Conservation (phyloP, 495 filamentous ascomycete genomes). For the Parathielavia appendiculata region DNA sequence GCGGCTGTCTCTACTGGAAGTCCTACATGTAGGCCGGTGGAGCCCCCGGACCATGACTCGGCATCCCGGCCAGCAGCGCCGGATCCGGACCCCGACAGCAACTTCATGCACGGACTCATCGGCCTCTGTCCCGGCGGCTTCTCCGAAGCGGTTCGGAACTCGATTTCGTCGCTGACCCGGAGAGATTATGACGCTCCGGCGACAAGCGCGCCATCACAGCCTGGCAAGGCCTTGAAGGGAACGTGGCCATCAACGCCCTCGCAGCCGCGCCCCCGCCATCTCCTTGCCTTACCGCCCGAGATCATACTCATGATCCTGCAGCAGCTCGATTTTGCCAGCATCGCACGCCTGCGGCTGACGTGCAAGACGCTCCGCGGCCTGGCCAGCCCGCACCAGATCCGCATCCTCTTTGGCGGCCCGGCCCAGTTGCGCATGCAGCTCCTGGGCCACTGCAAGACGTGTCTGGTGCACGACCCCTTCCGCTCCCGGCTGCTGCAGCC, state of each 20-base stretch:
- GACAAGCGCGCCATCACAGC: neutral
- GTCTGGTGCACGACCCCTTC: constrained; percentile 22
- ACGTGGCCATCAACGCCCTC: neutral
- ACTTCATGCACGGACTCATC: constrained; percentile 13
- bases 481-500: constrained; percentile 21
- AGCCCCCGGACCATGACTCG: no score
- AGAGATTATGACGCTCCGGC: neutral
- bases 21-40: no score
- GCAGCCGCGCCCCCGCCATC: constrained; percentile 6
- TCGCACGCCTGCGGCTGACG: constrained; percentile 31
- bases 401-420: constrained; percentile 23
- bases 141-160: constrained; percentile 20
- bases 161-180: constrained; percentile 18
- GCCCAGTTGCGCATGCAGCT: constrained; percentile 17
- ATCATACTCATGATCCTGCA: constrained; percentile 30
- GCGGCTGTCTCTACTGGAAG: no score
- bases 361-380: constrained; percentile 28
- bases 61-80: neutral
- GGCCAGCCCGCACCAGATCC: constrained; percentile 21
- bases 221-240: neutral
- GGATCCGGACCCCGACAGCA: constrained; percentile 2
- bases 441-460: constrained; percentile 26
- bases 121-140: constrained; percentile 9
- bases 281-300: constrained; percentile 30
- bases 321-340: constrained; percentile 26